phyloP scores from a whole-genome alignment of 1,284 basidiomycete genomes.

The Cutaneotrichosporon sp. region DNA sequence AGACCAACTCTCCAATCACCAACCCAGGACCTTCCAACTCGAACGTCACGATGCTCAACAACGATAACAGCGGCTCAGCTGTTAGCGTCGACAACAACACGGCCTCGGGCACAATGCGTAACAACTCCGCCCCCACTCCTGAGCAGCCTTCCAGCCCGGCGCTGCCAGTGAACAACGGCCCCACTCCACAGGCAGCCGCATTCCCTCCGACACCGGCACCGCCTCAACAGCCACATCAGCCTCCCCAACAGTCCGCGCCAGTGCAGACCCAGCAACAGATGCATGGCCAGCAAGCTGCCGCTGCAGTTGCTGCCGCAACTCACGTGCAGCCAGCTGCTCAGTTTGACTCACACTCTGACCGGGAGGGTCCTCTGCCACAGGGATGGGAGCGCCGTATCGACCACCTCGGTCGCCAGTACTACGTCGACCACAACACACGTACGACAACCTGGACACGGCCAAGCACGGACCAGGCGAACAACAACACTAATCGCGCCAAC shows the following conservation, averaged over 20 bases:
- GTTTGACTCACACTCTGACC: slow-evolving; percentile 74
- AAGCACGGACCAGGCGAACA: slow-evolving; percentile 49
- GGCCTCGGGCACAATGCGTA: slow-evolving; percentile 9
- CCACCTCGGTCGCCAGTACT: slow-evolving; percentile 80
- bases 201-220: neutral
- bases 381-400: slow-evolving; percentile 95
- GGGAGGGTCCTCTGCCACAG: slow-evolving; percentile 70
- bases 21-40: slow-evolving; percentile 58
- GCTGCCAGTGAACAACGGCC: neutral
- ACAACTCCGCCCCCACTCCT: neutral
- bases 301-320: slow-evolving; percentile 20
- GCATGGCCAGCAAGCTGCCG: neutral
- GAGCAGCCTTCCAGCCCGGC: slow-evolving; percentile 1
- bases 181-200: neutral
- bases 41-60: slow-evolving; percentile 13
- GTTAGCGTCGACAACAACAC: slow-evolving; percentile 11
- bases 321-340: slow-evolving; percentile 48
- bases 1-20: slow-evolving; percentile 65
- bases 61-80: slow-evolving; percentile 13
- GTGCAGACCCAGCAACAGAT: slow-evolving; percentile 21
- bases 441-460: slow-evolving; percentile 88
- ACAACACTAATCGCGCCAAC: slow-evolving; percentile 51
- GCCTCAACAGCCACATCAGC: slow-evolving; percentile 12
- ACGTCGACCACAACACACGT: slow-evolving; percentile 88
- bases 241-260: slow-evolving; percentile 17